phyloP scores from a whole-genome alignment of 2,329 filamentous ascomycete genomes.

The Ophiostoma ulmi region DNA sequence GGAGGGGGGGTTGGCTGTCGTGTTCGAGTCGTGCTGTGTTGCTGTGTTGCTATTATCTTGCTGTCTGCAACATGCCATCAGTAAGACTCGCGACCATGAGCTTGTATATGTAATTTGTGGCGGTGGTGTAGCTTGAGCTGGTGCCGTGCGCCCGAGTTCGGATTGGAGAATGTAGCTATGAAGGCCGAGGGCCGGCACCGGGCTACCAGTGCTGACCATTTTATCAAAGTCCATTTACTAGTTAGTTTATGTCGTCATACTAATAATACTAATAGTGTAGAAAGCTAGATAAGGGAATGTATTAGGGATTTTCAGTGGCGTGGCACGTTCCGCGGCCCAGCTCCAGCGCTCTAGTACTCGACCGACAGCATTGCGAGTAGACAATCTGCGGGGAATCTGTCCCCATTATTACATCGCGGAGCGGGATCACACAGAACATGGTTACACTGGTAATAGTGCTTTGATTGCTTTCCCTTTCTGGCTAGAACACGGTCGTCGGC shows the following conservation, averaged over 20 bases:
- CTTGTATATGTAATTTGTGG: background rate
- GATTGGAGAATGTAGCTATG: conserved; percentile 3
- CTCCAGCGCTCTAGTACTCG: background rate
- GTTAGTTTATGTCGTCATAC: background rate
- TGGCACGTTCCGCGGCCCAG: conserved; percentile 16
- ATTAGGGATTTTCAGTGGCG: background rate
- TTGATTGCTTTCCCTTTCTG: conserved; percentile 20
- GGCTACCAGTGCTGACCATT: background rate
- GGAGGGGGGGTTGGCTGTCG: background rate
- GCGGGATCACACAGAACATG: background rate
- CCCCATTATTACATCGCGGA: background rate
- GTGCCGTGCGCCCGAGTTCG: conserved; percentile 16
- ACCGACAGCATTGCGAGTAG: background rate
- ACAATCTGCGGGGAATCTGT: background rate
- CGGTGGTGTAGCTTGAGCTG: background rate
- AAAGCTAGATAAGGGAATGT: background rate
- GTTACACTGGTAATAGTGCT: background rate
- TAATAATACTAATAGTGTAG: background rate
- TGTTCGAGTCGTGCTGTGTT: background rate
- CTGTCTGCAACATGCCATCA: background rate
- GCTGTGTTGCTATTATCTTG: background rate
- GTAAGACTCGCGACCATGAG: background rate
- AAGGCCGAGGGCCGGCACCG: background rate
- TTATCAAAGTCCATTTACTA: background rate
- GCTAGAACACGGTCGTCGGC: background rate